phyloP scores from a whole-genome alignment of 495 filamentous ascomycete species.

The Cercophora sp. region DNA sequence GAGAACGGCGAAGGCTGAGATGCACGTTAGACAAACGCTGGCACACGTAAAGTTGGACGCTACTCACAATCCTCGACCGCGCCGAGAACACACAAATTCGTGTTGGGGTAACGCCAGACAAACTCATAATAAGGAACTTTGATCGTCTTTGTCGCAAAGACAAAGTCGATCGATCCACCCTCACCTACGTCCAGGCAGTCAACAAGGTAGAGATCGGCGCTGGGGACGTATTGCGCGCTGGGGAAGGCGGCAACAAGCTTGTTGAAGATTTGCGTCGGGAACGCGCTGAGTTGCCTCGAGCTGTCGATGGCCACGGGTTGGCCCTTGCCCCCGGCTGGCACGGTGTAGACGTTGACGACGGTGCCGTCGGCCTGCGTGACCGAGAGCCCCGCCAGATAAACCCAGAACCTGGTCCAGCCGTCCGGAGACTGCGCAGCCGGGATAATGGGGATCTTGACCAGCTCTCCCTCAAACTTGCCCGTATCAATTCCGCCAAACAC shows the following conservation, averaged over 20 bases:
- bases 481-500: slow-evolving; percentile 91
- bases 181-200: slow-evolving; percentile 55
- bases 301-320: slow-evolving; percentile 22
- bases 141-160: slow-evolving; percentile 36
- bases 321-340: slow-evolving; percentile 5
- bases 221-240: slow-evolving; percentile 43
- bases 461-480: slow-evolving; percentile 69
- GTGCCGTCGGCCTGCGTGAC: slow-evolving; percentile 18
- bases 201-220: slow-evolving; percentile 52
- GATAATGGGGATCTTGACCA: slow-evolving; percentile 44
- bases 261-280: slow-evolving; percentile 19
- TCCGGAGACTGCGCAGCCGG: slow-evolving; percentile 21
- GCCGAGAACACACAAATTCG: slow-evolving; percentile 31
- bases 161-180: slow-evolving; percentile 58
- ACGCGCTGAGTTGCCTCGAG: slow-evolving; percentile 17
- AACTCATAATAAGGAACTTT: slow-evolving; percentile 63
- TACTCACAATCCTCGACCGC: slow-evolving; percentile 58
- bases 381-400: slow-evolving; percentile 16
- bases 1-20: slow-evolving; percentile 51
- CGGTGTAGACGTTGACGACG: slow-evolving; percentile 13
- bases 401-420: slow-evolving; percentile 16
- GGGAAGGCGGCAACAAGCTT: slow-evolving; percentile 31
- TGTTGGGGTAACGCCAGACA: slow-evolving; percentile 44
- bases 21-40: no score
- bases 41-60: no score